Base-by-base conservation (phyloP, 2,329 filamentous ascomycete species). In the Ploettnerulaceae sp. region DNA sequence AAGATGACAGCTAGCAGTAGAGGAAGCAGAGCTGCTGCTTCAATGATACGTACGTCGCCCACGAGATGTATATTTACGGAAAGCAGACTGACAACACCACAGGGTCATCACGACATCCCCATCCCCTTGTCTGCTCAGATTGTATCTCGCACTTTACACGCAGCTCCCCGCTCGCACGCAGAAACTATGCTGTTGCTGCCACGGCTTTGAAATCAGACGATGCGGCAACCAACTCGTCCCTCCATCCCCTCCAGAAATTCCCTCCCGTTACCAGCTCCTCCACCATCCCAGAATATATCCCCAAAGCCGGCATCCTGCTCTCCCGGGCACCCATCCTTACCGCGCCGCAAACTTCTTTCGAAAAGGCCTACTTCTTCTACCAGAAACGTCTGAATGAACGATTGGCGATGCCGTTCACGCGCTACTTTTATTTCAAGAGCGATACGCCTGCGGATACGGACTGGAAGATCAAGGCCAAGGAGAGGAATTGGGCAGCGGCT, bases 341-440 rank as follows among this genome's bases (percentile, higher is more conserved):
- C 20, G 84, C 86, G 57, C 75, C 84, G 51, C 82, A 91, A 44
- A 86, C 86, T 25, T 76, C 87, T 9, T 97, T 98, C 69, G 93
- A 98, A 69, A 86, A 89, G 63, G 77, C 91, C 54, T 97, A 85
- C 71, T 95, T 85, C 74, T 89, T 98, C 66, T 98, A 98, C 72
- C 93, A 98, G 71, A 91, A 91, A 61, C 89, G 93, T 11, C 77
- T 98, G 51, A 95, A 97, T 68, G 93, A 98, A 74, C 86, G 93
- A 33, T 76, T 95, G 42, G 82, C 84, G 15, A 77, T 93, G 4
- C 87, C 90, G 1, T 98, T 97, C 67, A 86, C 86, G 47, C 81
- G 86, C 57, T 86, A 86, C 65, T 93, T 97, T 71, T 98, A 95
- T 76, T 95, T 90, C 78, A 95, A 95, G 73, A 82, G 82, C 58